Conservation (phyloP, 768 basidiomycete genomes). For the Hysterangium stoloniferum region DNA sequence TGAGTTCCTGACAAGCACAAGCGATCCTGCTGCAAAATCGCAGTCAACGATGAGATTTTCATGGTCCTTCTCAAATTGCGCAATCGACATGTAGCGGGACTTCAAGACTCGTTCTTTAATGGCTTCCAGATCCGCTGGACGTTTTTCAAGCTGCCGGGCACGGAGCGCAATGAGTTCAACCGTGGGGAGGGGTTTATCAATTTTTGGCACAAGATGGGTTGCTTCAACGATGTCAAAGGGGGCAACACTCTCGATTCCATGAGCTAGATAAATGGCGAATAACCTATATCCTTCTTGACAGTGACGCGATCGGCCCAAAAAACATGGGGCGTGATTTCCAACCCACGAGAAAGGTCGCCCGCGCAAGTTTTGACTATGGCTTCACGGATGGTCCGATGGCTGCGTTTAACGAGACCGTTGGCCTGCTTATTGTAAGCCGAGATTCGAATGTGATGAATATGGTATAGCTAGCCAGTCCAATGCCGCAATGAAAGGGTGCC, state of each 20-base stretch:
- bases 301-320: constrained; percentile 18
- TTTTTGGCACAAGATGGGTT: constrained; percentile 21
- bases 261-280: constrained; percentile 17
- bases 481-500: constrained; percentile 24
- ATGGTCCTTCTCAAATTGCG: too few species aligned
- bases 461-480: constrained; percentile 24
- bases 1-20: too few species aligned
- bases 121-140: constrained; percentile 9
- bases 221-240: constrained; percentile 28
- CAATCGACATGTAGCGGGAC: neutral
- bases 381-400: constrained; percentile 25
- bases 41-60: too few species aligned
- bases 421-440: constrained; percentile 35
- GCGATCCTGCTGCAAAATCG: too few species aligned
- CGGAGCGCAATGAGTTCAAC: constrained; percentile 16
- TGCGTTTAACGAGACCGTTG: constrained; percentile 31
- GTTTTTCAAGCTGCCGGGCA: too few species aligned
- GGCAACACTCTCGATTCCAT: constrained; percentile 24
- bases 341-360: constrained; percentile 28
- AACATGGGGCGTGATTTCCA: constrained; percentile 11
- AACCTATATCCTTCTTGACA: constrained; percentile 9
- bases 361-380: constrained; percentile 28
- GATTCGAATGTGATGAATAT: constrained; percentile 33
- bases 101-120: neutral
- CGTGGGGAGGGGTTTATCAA: constrained; percentile 1